These are phyloP conservation scores for Colletotrichum endophyticum DNA, from an alignment of 2,329 filamentous ascomycete species.

Conservation along the genomic window DNA sequence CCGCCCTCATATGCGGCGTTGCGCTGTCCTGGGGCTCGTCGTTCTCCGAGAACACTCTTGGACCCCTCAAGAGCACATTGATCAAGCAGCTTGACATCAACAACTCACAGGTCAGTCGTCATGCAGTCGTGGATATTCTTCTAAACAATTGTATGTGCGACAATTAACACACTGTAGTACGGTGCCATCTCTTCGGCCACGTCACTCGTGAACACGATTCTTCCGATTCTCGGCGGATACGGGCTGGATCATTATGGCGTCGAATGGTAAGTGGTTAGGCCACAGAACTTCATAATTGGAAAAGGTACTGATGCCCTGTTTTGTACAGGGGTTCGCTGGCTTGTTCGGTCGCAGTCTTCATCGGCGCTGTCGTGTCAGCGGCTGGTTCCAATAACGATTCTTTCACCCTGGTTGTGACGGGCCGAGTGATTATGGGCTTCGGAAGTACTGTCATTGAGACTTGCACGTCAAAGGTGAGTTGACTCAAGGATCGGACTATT, in stretches of 20 bases:
- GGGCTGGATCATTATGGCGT: slow-evolving; percentile 29
- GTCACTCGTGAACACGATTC: slow-evolving; percentile 28
- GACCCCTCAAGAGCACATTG: slow-evolving; percentile 26
- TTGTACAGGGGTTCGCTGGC: slow-evolving; percentile 24
- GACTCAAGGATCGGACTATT: no score
- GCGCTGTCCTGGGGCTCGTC: slow-evolving; percentile 29
- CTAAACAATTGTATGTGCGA: neutral
- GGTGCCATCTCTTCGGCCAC: slow-evolving; percentile 28
- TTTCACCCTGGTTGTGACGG: slow-evolving; percentile 24
- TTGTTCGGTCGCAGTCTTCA: slow-evolving; percentile 25
- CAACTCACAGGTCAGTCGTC: slow-evolving; percentile 14
- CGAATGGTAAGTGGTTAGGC: slow-evolving; percentile 21
- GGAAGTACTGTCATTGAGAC: slow-evolving; percentile 29
- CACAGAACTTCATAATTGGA: neutral
- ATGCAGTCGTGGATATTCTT: neutral
- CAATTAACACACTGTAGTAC: slow-evolving; percentile 14
- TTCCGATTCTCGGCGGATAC: slow-evolving; percentile 30
- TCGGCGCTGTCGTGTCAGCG: slow-evolving; percentile 28
- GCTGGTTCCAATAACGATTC: slow-evolving; percentile 25
- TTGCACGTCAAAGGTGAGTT: slow-evolving; percentile 28
- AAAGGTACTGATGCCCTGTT: neutral
- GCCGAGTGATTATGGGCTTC: slow-evolving; percentile 30
- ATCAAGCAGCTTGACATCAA: slow-evolving; percentile 24
- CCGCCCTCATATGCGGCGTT: slow-evolving; percentile 25
- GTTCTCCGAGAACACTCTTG: slow-evolving; percentile 28